Evolutionary conservation across 2,329 filamentous ascomycete species (phyloP).

Genomic region (Colletotrichum camelliae): DNA sequence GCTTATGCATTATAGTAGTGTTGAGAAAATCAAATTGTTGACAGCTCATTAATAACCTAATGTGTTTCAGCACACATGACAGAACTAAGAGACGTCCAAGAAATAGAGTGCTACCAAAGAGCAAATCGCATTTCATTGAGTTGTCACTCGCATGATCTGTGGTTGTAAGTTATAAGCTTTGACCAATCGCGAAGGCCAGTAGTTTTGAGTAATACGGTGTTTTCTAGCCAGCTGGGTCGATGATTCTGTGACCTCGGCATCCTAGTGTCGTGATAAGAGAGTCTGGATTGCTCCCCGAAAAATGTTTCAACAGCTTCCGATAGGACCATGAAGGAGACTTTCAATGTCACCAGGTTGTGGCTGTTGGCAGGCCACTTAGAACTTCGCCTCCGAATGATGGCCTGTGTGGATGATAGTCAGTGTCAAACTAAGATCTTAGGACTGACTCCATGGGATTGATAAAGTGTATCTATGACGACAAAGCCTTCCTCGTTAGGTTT

Average conservation of each 20-base stretch:
- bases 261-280: background rate
- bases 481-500: background rate
- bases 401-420: background rate
- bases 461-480: background rate
- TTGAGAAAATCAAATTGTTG: background rate
- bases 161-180: background rate
- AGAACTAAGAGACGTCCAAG: background rate
- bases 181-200: too few species aligned
- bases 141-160: background rate
- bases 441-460: background rate
- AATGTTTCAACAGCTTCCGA: background rate
- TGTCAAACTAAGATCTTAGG: background rate
- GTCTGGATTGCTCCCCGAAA: background rate
- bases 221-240: background rate
- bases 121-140: background rate
- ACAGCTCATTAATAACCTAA: too few species aligned
- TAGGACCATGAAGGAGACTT: background rate
- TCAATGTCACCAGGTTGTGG: background rate
- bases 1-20: rapidly evolving
- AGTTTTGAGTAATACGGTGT: too few species aligned
- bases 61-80: background rate
- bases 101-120: background rate
- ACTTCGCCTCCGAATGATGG: background rate
- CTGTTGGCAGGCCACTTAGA: background rate
- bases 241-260: background rate